Conservation (phyloP, 495 filamentous ascomycete species). For the Penicillium taxi region DNA sequence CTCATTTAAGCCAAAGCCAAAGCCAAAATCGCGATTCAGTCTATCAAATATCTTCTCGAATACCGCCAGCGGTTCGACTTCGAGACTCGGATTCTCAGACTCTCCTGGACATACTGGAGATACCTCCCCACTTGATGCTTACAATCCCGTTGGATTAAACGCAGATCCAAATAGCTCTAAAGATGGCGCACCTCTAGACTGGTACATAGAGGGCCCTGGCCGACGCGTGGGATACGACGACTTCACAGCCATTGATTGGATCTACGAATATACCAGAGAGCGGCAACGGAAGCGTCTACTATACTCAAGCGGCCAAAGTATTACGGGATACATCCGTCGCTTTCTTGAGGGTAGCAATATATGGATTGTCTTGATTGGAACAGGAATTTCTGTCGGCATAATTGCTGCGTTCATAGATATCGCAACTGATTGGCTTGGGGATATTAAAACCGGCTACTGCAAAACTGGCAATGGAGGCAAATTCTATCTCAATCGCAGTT, state of each 20-base stretch:
- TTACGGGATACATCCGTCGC: conserved; percentile 64
- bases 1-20: conserved; percentile 79
- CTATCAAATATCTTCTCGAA: conserved; percentile 50
- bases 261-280: conserved; percentile 97
- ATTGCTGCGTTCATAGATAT: conserved; percentile 87
- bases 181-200: conserved; percentile 63
- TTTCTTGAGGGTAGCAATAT: conserved; percentile 79
- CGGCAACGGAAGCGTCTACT: conserved; percentile 75
- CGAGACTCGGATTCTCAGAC: conserved; percentile 15
- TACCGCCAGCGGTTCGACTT: conserved; percentile 20
- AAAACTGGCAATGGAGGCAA: conserved; percentile 59
- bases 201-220: conserved; percentile 87
- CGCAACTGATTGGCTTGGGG: conserved; percentile 88
- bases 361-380: conserved; percentile 77
- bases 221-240: conserved; percentile 92
- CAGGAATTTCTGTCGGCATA: conserved; percentile 71
- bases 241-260: conserved; percentile 98
- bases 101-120: conserved; percentile 22
- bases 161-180: conserved; percentile 44
- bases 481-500: conserved; percentile 83
- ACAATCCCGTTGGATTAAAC: conserved; percentile 25
- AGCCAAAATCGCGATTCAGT: conserved; percentile 49
- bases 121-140: conserved; percentile 16
- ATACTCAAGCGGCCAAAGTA: conserved; percentile 57
- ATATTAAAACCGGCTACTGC: conserved; percentile 90